Evolutionary conservation across 768 basidiomycete species (phyloP).

Genomic region (Filobasidium floriforme): DNA sequence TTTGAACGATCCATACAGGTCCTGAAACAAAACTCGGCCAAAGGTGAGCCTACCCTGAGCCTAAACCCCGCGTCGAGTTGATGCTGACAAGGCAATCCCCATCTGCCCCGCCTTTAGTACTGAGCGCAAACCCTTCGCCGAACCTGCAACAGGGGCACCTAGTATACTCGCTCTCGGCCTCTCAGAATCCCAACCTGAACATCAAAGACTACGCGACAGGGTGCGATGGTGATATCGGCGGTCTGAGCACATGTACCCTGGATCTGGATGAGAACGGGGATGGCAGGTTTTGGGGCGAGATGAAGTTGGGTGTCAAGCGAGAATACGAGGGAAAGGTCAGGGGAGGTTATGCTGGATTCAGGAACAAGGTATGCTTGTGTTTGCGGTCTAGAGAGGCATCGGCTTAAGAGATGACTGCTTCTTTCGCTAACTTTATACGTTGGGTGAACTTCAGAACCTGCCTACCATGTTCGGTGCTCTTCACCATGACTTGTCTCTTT

Average conservation of each 20-base stretch:
- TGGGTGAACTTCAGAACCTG: conserved; percentile 47
- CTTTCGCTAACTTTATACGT: not conserved
- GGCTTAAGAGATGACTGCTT: not conserved
- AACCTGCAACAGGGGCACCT: conserved; percentile 23
- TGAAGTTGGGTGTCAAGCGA: conserved; percentile 62
- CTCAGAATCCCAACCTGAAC: conserved; percentile 37
- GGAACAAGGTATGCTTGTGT: conserved; percentile 62
- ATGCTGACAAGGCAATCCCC: conserved; percentile 1
- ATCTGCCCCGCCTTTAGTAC: conserved; percentile 3
- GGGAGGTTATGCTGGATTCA: conserved; percentile 83
- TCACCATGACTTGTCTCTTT: conserved; percentile 71
- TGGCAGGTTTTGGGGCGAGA: conserved; percentile 67
- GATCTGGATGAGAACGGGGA: conserved; percentile 48
- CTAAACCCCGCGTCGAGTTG: not conserved
- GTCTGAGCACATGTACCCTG: conserved; percentile 43
- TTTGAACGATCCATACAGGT: conserved; percentile 35
- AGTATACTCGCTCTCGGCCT: conserved; percentile 32
- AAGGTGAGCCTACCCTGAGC: conserved; percentile 25
- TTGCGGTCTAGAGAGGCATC: not conserved
- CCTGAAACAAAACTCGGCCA: conserved; percentile 32
- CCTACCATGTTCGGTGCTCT: conserved; percentile 81
- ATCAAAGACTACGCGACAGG: conserved; percentile 64
- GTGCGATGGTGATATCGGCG: conserved; percentile 82
- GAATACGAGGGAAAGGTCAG: conserved; percentile 63
- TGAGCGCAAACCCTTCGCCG: conserved; percentile 21